Conservation (phyloP, 345 rosid genomes). For the Gynandropsis gynandra region DNA sequence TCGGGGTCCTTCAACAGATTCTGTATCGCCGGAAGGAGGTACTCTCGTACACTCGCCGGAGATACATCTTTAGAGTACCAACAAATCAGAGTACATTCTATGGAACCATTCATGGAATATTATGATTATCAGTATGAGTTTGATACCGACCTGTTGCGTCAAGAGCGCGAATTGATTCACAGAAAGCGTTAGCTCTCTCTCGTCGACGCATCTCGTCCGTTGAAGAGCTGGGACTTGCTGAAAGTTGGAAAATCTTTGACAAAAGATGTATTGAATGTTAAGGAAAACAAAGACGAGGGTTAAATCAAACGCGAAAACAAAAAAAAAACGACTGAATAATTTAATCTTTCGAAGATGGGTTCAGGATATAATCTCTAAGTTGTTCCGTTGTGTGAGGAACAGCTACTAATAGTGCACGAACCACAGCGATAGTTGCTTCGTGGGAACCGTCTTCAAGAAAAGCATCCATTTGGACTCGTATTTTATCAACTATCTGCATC, state of each 20-base stretch:
- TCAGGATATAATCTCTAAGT: constrained; percentile 84
- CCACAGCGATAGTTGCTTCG: constrained; percentile 87
- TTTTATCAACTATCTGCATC: constrained; percentile 90
- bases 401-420: constrained; percentile 77
- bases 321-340: not conserved
- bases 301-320: no score
- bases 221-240: constrained; percentile 51
- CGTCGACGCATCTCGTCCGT: constrained; percentile 61
- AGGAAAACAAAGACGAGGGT: no score
- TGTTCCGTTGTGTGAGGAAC: constrained; percentile 88
- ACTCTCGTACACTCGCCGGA: constrained; percentile 59
- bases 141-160: constrained; percentile 72
- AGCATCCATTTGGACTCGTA: constrained; percentile 98
- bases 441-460: constrained; percentile 98
- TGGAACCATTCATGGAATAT: no score
- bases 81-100: constrained; percentile 9
- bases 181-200: constrained; percentile 80
- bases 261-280: constrained; percentile 55
- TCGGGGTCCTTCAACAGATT: constrained; percentile 81
- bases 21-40: constrained; percentile 69
- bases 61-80: constrained; percentile 51
- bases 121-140: constrained; percentile 23
- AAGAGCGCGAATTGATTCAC: constrained; percentile 92
- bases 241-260: constrained; percentile 80
- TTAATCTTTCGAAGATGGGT: constrained; percentile 4